Evolutionary conservation across 352 stramenopile species (phyloP).

Genomic region (Phytopythium kandeliae): DNA sequence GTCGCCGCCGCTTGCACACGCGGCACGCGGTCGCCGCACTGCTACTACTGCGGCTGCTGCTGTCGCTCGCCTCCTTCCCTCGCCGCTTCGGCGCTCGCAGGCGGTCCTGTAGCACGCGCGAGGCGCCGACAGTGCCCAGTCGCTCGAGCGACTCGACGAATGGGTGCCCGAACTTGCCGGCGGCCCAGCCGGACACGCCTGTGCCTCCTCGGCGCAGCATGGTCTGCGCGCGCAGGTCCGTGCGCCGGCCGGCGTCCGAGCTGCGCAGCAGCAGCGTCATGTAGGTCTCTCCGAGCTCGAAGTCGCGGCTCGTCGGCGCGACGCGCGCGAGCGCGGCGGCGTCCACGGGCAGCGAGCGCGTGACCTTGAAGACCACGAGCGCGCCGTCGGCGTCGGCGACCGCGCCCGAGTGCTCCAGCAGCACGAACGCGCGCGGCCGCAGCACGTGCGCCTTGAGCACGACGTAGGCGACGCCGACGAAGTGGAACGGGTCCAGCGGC

Average conservation of each 20-base stretch:
- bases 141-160: background rate
- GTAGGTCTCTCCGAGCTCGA: background rate
- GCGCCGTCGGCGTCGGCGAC: background rate
- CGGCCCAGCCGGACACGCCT: background rate
- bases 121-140: background rate
- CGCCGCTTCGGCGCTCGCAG: background rate
- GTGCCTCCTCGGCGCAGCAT: background rate
- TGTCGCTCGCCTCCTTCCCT: background rate
- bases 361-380: background rate
- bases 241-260: background rate
- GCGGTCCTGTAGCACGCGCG: background rate
- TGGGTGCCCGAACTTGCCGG: background rate
- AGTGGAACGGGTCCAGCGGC: slow-evolving; percentile 1
- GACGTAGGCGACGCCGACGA: background rate
- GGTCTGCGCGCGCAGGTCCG: background rate
- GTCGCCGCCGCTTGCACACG: background rate
- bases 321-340: background rate
- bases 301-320: background rate
- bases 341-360: slow-evolving; percentile 13
- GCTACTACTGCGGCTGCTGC: too few species aligned
- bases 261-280: background rate
- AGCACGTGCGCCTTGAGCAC: background rate
- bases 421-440: background rate
- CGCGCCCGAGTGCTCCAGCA: background rate
- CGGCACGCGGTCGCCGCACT: background rate